phyloP scores from a whole-genome alignment of 2,329 filamentous ascomycete species.

The Aspergillus sojae region DNA sequence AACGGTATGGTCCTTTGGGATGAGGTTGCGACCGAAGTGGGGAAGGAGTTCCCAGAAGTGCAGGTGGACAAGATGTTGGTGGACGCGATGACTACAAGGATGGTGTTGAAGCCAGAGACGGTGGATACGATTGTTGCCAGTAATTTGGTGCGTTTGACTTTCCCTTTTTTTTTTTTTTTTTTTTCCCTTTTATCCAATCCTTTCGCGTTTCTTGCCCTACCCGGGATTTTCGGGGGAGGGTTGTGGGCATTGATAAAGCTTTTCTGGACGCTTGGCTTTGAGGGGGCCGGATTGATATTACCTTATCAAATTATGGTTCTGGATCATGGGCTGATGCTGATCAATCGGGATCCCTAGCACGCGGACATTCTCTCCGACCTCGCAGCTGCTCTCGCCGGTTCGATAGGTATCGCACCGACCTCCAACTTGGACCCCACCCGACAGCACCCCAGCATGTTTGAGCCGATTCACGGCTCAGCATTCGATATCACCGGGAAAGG shows the following conservation, averaged over 20 bases:
- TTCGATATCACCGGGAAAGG: conserved; percentile 67
- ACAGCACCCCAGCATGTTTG: conserved; percentile 63
- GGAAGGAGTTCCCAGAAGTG: conserved; percentile 62
- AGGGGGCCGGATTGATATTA: background rate
- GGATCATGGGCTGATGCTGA: conserved; percentile 2
- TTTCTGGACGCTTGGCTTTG: background rate
- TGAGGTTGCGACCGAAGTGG: conserved; percentile 59
- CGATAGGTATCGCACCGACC: conserved; percentile 72
- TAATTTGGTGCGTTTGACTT: conserved; percentile 49
- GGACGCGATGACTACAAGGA: conserved; percentile 67
- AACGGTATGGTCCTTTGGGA: conserved; percentile 72
- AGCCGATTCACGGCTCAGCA: conserved; percentile 66
- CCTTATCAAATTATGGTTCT: background rate
- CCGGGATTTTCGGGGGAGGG: background rate
- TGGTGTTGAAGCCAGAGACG: conserved; percentile 62
- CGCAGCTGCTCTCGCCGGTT: conserved; percentile 69
- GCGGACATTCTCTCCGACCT: conserved; percentile 72
- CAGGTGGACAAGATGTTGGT: conserved; percentile 67
- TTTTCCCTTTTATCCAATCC: background rate
- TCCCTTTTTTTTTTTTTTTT: background rate
- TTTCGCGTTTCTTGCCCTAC: background rate
- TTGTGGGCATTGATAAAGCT: background rate
- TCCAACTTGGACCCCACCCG: conserved; percentile 68
- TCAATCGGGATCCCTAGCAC: conserved; percentile 30
- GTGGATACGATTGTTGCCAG: conserved; percentile 67